Conservation (phyloP, 192 early-diverging fungal species). For the Backusella macrospora region DNA sequence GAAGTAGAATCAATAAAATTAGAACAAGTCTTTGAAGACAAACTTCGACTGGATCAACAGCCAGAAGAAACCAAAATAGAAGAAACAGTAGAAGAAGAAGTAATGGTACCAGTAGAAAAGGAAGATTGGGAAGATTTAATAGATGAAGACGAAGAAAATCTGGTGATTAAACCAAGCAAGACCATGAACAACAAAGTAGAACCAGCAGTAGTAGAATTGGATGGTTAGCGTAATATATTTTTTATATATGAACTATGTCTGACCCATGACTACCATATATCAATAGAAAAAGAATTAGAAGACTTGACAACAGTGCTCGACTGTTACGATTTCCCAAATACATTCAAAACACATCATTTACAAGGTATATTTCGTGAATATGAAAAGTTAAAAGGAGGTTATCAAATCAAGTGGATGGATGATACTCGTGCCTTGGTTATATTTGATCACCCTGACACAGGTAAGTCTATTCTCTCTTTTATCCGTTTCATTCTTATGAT, state of each 20-base stretch:
- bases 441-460: constrained; percentile 65
- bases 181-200: neutral
- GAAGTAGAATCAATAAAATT: too few relatives aligned
- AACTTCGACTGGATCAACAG: too few relatives aligned
- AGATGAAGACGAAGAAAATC: neutral
- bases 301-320: constrained; percentile 43
- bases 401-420: constrained; percentile 74
- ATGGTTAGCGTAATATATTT: neutral
- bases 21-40: too few relatives aligned
- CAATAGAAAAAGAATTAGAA: neutral
- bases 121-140: constrained; percentile 2
- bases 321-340: constrained; percentile 61
- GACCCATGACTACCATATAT: too few relatives aligned
- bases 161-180: neutral
- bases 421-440: constrained; percentile 74
- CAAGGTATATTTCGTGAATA: constrained; percentile 67
- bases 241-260: neutral
- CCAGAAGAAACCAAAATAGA: neutral
- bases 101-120: neutral
- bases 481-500: too few relatives aligned
- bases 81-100: neutral
- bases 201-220: neutral
- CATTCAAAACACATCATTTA: constrained; percentile 70
- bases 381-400: constrained; percentile 63
- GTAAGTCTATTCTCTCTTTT: constrained; percentile 36